A percentile compares a stretch with the other conserved stretches of the same genome.
Conservation (phyloP, 1,139 yeast genomes). For the Eremothecium sinecaudum region DNA sequence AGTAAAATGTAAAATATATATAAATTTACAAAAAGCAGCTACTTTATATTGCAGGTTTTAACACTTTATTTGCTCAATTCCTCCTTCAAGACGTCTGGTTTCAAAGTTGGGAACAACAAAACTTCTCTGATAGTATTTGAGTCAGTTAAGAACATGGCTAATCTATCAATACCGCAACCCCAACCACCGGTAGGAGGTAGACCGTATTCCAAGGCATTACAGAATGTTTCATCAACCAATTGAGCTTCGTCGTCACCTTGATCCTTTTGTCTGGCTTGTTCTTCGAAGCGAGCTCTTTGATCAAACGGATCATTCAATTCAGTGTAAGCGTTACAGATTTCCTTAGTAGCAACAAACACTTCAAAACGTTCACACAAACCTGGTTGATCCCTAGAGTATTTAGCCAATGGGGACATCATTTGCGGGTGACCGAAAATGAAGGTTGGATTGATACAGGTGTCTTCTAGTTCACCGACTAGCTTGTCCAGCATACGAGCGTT, state of each 20-base stretch:
- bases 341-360: constrained; percentile 97
- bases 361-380: constrained; percentile 98
- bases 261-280: constrained; percentile 96
- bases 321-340: constrained; percentile 95
- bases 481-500: constrained; percentile 98
- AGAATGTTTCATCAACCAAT: constrained; percentile 90
- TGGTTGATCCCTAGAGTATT: constrained; percentile 82
- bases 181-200: constrained; percentile 99
- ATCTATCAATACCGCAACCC: constrained; percentile 99
- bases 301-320: constrained; percentile 98
- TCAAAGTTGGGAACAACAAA: constrained; percentile 93
- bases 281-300: constrained; percentile 95
- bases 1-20: too few species aligned
- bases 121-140: constrained; percentile 98
- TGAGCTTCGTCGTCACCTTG: constrained; percentile 99
- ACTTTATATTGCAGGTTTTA: too few species aligned
- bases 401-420: constrained; percentile 99
- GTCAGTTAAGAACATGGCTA: constrained; percentile 95
- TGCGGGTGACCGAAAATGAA: constrained; percentile 98
- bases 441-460: constrained; percentile 89
- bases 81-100: constrained; percentile 58
- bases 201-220: constrained; percentile 96
- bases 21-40: too few species aligned
- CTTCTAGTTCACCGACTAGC: constrained; percentile 93
- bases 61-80: too few species aligned